Evolutionary conservation across 1,284 basidiomycete species (phyloP), one percentile per base, ranked within the genome.

Genomic region (Rhodotorula sp.): DNA sequence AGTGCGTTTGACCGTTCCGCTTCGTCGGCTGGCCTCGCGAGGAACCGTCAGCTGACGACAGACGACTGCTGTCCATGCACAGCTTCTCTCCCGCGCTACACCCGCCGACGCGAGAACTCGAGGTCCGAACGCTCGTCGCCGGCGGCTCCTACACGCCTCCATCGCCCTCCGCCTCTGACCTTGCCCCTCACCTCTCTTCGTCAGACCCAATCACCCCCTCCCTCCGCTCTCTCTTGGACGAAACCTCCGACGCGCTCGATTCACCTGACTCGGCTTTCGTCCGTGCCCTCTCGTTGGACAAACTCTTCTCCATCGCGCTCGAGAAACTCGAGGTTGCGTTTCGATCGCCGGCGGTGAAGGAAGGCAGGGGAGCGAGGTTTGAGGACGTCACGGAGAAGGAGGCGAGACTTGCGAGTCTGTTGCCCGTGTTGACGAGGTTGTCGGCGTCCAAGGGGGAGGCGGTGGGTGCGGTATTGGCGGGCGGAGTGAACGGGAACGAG

Each of bases 361-460:
- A 46, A 13, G 34, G 44, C 1, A 44, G 73, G 56, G 68, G 64
- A 66, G 76, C 79, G 53, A 81, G 72, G 44, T 77, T 79, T 46
- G 72, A 71, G 57, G 77, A 79, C 49, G 83, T 72, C 11, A 82
- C 67, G 44, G 85, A 84, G 56, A 80, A 84, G 67, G 82, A 84
- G 73, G 82, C 90, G 29, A 82, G 88, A 53, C 80, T 93, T 9
- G 92, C 91, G 27, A 86, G 87, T 20, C 80, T 94, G 69, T 82
- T 94, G 29, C 92, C 91, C 8, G 88, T 87, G 2, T 81, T 94
- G 51, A 86, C 90, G 59, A 83, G 87, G 67, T 91, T 91, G 88
- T 89, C 88, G 77, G 86, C 87, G 72, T 74, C 87, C 36, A 4
- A 56, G 88, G 89, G 47, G 79, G 92, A 62, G 85, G 88, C 66